Evolutionary conservation across 2,329 filamentous ascomycete genomes (phyloP), one percentile per base, ranked within the genome.

Genomic region (Botrytis paeoniae): DNA sequence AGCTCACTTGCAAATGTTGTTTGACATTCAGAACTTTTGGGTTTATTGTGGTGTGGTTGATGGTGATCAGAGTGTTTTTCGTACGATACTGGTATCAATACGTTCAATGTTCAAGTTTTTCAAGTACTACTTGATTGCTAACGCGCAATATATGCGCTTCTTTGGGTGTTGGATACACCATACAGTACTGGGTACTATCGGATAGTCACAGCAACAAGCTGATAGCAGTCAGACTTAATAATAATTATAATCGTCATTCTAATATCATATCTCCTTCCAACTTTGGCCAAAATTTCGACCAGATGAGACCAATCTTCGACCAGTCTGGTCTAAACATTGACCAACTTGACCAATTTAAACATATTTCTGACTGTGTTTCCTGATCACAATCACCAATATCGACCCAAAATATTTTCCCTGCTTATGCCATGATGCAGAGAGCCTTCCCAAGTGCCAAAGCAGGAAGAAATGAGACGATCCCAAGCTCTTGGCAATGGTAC

Each of bases 191-290:
- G 35, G 37, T 41, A 32, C 18, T 32, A 57, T 41, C 65, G 65
- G 65, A n/a, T 68, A 32, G 45, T 57, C 65, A 41, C 65, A 41
- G 48, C 65, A 32, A 69, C 37, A 57, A 9, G 18, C 37, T 43
- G 37, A 69, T 57, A 43, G 48, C 22, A 72, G 70, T 72, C 61
- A 72, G 70, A 72, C 39, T 57, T 72, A 69, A 68, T 72, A 35
- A 68, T 72, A 61, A 72, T 72, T 22, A 57, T 72, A 69, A 57
- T 32, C n/a, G 60, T 60, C 39, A 60, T 60, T 60, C 70, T 61
- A 57, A 32, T 16, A 54, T 20, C 35, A 57, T 18, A 41, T 32
- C n/a, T 25, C 65, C 65, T 22, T 57, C n/a, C n/a, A 57, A 69
- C 29, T n/a, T 25, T 41, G n/a, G 32, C 25, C 64, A 29, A 57